Base-by-base conservation (phyloP, 257 asterid species). In the Cordia subcordata region DNA sequence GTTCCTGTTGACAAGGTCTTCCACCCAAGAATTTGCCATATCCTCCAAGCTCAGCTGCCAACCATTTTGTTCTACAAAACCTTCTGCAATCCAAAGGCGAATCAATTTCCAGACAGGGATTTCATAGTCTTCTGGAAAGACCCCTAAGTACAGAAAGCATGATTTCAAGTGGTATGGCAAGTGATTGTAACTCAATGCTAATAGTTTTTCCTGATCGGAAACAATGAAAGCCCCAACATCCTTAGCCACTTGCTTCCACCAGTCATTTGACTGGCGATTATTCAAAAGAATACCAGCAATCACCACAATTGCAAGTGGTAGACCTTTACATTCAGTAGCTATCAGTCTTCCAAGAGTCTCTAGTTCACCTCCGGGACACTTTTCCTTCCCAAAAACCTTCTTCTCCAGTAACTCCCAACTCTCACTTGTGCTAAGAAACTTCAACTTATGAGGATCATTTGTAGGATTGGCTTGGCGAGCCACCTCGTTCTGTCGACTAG, bases 31-130 rank as follows among this genome's bases (percentile, higher is more conserved):
- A 20, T 71, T 65, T 0, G 91, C 87, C 12, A 39, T 53, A 52
- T 65, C 65, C 69, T 81, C 91, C 63, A 70, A 1, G 58, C 68
- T 69, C 44, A 45, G 10, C 1, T 49, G 14, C 47, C 47, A 46
- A 4, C 4, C 46, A n/a, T 60, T 38, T 0, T 15, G 42, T 57
- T 40, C 69, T 20, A 82, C 19, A 57, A 80, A 82, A 12, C 84
- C 84, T 69, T 82, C 86, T 0, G 82, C 84, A 0, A 82, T 72
- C 90, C 90, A 82, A 55, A 82, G 44, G 0, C 58, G 45, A 13
- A 46, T 59, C 65, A 82, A 40, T 55, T 61, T 82, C 71, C 76
- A 62, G 0, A 53, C 65, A 0, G 67, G 71, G 49, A 83, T 80
- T 73, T 66, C 69, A 0, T 13, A 57, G 32, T 74, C 81, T 37